Base-by-base conservation (phyloP, 1,284 basidiomycete genomes). In the Ceratobasidium sp. region DNA sequence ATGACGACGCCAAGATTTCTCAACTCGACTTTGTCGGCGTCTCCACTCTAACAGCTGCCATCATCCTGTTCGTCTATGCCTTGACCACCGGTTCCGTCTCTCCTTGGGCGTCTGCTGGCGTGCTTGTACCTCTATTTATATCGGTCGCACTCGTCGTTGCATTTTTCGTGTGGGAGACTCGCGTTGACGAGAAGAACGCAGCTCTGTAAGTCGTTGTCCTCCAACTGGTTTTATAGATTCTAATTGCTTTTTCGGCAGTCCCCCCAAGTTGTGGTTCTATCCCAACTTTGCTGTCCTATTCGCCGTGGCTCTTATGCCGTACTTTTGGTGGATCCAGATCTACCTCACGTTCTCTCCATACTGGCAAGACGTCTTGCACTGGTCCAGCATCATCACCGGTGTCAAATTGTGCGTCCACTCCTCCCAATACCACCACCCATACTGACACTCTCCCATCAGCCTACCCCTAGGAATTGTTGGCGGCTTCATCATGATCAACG, bases 41-140 rank as follows among this genome's bases (percentile, higher is more conserved):
- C 59, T 77, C 71, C 0, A 75, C 79, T 39, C 76, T 83, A 48
- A 83, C 80, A 81, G 83, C 75, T 53, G 79, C 82, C 11, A 72
- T 83, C 56, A 76, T 83, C 56, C 79, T 87, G 27, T 85, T 87
- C 79, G 83, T 87, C 53, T 86, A 84, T 74, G n/a, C n/a, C n/a
- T n/a, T n/a, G n/a, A n/a, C n/a, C n/a, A n/a, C n/a, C n/a, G n/a
- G n/a, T n/a, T n/a, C 84, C 84, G 79, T 80, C 0, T 76, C 78
- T 6, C 84, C 85, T 11, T 87, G 86, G 86, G 80, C 76, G 0
- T 80, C 83, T 0, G 83, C 83, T 0, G 77, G 63, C 5, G 84
- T 85, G 22, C 78, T 87, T 43, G 83, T 80, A 8, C 84, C 86
- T 3, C 80, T 87, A 19, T 78, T 85, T 65, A 81, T 86, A 53